Evolutionary conservation across 257 asterid genomes (phyloP).

Genomic region (Jasminum sambac): DNA sequence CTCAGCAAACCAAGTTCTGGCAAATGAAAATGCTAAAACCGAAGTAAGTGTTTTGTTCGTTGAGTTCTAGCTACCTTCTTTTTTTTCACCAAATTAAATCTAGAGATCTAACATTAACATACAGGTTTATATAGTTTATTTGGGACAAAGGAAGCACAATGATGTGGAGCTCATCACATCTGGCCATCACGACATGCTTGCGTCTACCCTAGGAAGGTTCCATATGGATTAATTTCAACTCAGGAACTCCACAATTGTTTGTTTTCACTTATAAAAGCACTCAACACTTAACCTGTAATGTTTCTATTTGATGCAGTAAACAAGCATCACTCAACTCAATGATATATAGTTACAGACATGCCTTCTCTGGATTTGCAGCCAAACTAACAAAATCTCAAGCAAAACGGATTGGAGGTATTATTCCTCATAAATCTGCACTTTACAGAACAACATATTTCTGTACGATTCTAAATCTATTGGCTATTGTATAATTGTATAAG

Average conservation of each 20-base stretch:
- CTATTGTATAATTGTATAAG: not conserved
- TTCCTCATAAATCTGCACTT: not conserved
- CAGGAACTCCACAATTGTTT: too few relatives aligned
- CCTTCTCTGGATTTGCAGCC: too few relatives aligned
- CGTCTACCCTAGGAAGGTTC: conserved; percentile 45
- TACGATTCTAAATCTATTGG: too few relatives aligned
- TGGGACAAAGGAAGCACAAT: not conserved
- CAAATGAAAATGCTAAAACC: not conserved
- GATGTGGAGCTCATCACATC: conserved; percentile 37
- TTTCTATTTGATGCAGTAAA: conserved; percentile 25
- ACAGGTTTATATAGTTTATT: conserved; percentile 49
- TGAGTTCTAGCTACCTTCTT: not conserved
- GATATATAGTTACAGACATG: conserved; percentile 34
- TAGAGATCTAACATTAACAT: too few relatives aligned
- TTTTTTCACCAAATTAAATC: too few relatives aligned
- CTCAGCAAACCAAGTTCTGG: not conserved
- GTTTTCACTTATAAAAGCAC: too few relatives aligned
- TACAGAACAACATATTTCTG: too few relatives aligned
- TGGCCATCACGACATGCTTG: conserved; percentile 46
- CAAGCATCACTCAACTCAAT: conserved; percentile 40
- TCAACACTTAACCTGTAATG: too few relatives aligned
- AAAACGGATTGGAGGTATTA: conserved; percentile 18
- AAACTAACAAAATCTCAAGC: too few relatives aligned
- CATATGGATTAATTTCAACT: not conserved
- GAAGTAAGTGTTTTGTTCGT: not conserved